Evolutionary conservation across 2,329 filamentous ascomycete species (phyloP), one percentile per base, ranked within the genome.

Genomic region (Cladosporium sp.): DNA sequence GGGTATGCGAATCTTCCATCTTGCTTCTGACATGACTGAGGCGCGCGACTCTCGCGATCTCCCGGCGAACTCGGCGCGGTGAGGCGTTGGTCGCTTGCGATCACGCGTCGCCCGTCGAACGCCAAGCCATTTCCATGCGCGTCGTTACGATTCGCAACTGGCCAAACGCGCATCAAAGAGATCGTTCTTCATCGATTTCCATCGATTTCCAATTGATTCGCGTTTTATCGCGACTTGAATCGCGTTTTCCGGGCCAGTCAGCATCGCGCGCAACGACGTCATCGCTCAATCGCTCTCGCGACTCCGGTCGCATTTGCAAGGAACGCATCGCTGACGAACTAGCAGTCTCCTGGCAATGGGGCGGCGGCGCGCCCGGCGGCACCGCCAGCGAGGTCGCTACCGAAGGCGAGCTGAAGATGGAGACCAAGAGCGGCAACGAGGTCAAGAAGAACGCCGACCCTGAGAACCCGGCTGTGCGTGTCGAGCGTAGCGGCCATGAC

Each of bases 311-410:
- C 22, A 28, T 28, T 28, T 7, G 22, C 22, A 28, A 28, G 22
- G 22, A 28, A 28, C 22, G 22, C 18, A 44, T 52, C 37, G 31
- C 43, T 52, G 38, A 48, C 46, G 35, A 13, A 46, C 16, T 14
- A 54, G 34, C 49, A 85, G 83, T 85, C 61, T 81, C 80, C 54
- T 85, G 82, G 82, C 74, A 77, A 64, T 84, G 80, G 80, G 73
- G 74, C 54, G 72, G 74, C 53, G 74, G 76, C 52, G 69, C 75
- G 18, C 82, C 82, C 1, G 71, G 72, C 48, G 83, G 82, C 54
- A 78, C 74, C 42, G 81, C 81, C 52, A 74, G 74, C 57, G 78
- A 79, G 69, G 74, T 72, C 56, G 77, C 81, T 66, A 74, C 76
- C 31, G 69, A 82, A 35, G 82, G 81, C 67, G 76, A 83, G 61